Percentiles rank a stretch among this genome's conserved stretches.
phyloP scores from a whole-genome alignment of 2,329 filamentous ascomycete species.

The Penicillium vulpinum region DNA sequence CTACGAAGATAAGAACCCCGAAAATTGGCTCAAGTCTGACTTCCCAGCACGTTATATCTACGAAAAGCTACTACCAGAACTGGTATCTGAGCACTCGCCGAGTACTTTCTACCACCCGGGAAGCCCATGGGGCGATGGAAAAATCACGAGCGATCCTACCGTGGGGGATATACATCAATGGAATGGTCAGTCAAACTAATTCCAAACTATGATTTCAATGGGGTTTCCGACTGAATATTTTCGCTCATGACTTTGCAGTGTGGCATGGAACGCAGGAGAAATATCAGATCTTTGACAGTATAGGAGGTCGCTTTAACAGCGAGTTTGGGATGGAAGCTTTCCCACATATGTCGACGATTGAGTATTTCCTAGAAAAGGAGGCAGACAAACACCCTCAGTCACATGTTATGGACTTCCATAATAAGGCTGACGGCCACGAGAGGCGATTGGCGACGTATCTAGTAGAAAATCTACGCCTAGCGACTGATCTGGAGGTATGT shows the following conservation, averaged over 20 bases:
- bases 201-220: rapidly evolving
- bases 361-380: background rate
- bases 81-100: background rate
- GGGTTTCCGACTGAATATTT: too few species aligned
- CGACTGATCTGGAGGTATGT: background rate
- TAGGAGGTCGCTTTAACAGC: background rate
- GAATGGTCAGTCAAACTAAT: background rate
- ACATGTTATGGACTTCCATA: background rate
- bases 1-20: background rate
- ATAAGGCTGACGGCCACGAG: background rate
- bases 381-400: background rate
- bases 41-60: background rate
- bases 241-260: background rate
- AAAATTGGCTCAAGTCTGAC: background rate
- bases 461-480: background rate
- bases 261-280: background rate
- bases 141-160: background rate
- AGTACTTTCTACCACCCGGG: background rate
- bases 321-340: background rate
- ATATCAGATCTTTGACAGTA: background rate
- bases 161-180: background rate
- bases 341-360: background rate
- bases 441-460: background rate
- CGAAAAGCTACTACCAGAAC: background rate
- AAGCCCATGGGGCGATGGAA: background rate